Evolutionary conservation across 1,284 basidiomycete species (phyloP), one percentile per base, ranked within the genome.

Genomic region (Crocinoboletus sp.): DNA sequence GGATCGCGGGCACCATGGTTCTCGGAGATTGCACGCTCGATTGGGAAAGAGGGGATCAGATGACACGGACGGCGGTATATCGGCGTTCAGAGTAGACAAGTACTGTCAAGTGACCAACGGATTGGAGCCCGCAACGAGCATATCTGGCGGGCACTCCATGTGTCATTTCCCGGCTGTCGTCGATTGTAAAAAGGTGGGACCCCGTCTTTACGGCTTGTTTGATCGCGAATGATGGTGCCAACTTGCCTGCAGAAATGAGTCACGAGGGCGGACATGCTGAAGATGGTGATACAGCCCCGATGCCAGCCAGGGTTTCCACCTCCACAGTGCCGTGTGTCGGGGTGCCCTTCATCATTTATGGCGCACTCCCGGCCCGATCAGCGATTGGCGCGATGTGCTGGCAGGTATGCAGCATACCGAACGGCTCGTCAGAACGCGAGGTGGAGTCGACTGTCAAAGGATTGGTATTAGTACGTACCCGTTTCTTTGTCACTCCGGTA

Each of bases 21-120:
- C 43, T 24, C 48, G 48, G 48, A 35, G 13, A 38, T 45, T 7
- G 24, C 4, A n/a, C 17, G 15, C 40, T 27, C n/a, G n/a, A 43
- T 43, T 9, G 7, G 40, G 40, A 13, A 27, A 13, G 24, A 4
- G 7, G 7, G 35, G 34, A 16, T 10, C 13, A 33, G 9, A 17
- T 19, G 36, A 16, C 16, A 17, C 13, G n/a, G n/a, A 24, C 23
- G 17, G 20, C n/a, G 15, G 20, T 13, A 38, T 20, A 23, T 36
- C 38, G 38, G 38, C 38, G 6, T 40, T 23, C 22, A 40, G 35
- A 40, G 13, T 12, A 6, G n/a, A 23, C 22, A 8, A 6, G 22
- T 23, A 8, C 22, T 23, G 22, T 7, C 22, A 8, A 23, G 22
- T 23, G n/a, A n/a, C n/a, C n/a, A 1, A 37, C 36, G 12, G 16